Base-by-base conservation (phyloP, 768 basidiomycete species). In the Chiua virens region DNA sequence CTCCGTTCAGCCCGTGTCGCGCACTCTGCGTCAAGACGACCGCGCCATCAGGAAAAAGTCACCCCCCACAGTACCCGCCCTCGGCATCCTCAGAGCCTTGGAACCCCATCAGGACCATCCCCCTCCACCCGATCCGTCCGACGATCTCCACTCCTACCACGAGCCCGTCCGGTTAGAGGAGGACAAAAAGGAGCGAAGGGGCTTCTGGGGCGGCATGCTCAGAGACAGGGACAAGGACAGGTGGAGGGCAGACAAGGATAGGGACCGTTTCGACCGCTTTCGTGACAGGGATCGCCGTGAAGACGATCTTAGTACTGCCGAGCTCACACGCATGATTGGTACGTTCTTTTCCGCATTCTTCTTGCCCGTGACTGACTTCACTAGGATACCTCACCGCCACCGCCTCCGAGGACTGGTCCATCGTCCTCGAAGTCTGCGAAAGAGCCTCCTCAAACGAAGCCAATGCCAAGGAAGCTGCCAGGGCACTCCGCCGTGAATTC, bases 401-500 rank as follows among this genome's bases (percentile, higher is more conserved):
- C 0, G 77, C 85, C 1, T 86, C 89, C 4, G 89, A 92, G 64
- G 88, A 92, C 62, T 91, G 89, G 86, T 68, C 78, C 0, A 77
- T 92, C 27, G 87, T 94, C 0, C 75, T 92, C 44, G 90, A 92
- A 47, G 88, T 94, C 15, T 93, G 89, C 60, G 92, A 96, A 47
- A 76, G 89, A 30, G 88, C 89, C 5, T 89, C 88, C 1, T 68
- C 79, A 3, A 87, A 63, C 58, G 89, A 93, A 49, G 64, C 70
- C 9, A 83, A 84, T 47, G 89, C 90, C 10, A 93, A 88, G 64
- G 93, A 94, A 62, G 91, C 92, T 0, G 83, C 87, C 7, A 83
- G 84, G 47, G 89, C 92, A 1, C 74, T 95, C 39, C 73, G 92
- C 43, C 80, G 85, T 38, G 92, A 92, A 66, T 91, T 97, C 78